Evolutionary conservation across 352 stramenopile species (phyloP).

Genomic region (Globisporangium takayamanum): DNA sequence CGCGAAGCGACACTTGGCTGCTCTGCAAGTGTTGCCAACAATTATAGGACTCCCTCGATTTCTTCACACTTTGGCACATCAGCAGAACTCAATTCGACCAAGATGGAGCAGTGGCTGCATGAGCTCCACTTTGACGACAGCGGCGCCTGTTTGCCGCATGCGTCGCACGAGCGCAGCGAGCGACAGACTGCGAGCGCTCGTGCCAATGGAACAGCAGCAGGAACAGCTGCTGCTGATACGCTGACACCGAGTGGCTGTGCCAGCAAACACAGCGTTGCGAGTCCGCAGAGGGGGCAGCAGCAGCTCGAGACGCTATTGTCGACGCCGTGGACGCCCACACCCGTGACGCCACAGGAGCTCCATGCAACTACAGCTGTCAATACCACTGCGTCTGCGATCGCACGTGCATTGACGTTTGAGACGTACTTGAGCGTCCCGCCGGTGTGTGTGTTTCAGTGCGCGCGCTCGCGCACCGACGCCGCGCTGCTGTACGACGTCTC

Average conservation of each 20-base stretch:
- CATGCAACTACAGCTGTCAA: not conserved
- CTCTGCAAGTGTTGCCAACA: too few species aligned
- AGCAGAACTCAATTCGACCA: too few species aligned
- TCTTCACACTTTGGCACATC: too few species aligned
- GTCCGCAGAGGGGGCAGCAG: not conserved
- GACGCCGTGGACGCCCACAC: not conserved
- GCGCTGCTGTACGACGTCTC: conserved; percentile 25
- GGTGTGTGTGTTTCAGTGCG: conserved; percentile 15
- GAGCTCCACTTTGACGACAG: conserved; percentile 10
- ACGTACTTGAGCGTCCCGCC: conserved; percentile 18
- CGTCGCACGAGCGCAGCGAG: not conserved
- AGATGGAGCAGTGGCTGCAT: not conserved
- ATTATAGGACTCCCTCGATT: too few species aligned
- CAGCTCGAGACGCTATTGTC: not conserved
- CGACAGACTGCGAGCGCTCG: not conserved
- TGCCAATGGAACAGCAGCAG: not conserved
- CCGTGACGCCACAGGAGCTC: not conserved
- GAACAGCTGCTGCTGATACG: not conserved
- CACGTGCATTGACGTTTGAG: conserved; percentile 6
- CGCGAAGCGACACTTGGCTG: too few species aligned
- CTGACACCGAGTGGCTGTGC: not conserved
- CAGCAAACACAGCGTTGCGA: not conserved
- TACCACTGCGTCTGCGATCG: not conserved
- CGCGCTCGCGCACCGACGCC: conserved; percentile 16
- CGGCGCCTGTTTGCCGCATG: not conserved